phyloP scores from a whole-genome alignment of 257 asterid species.

The Nicotiana sylvestris region DNA sequence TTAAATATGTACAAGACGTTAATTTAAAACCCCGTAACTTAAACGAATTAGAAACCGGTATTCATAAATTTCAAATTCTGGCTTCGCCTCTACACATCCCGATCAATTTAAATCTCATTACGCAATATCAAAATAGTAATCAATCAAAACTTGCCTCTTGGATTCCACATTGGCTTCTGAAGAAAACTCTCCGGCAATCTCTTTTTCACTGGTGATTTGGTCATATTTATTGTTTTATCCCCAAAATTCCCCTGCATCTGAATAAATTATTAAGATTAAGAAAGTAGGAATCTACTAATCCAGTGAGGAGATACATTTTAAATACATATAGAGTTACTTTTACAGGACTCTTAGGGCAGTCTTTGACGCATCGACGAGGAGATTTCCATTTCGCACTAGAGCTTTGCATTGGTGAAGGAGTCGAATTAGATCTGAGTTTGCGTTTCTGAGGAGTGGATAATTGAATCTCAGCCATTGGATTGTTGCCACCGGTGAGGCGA shows the following conservation, averaged over 20 bases:
- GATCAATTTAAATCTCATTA: neutral
- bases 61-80: neutral
- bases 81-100: no score
- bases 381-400: constrained; percentile 47
- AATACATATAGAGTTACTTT: constrained; percentile 27
- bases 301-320: neutral
- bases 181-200: constrained; percentile 29
- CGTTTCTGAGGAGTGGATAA: constrained; percentile 47
- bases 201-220: constrained; percentile 45
- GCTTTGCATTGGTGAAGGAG: constrained; percentile 27
- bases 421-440: constrained; percentile 46
- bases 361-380: constrained; percentile 42
- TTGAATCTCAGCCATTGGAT: constrained; percentile 14
- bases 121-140: neutral
- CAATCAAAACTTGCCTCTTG: constrained; percentile 47
- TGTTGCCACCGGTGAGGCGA: constrained; percentile 9
- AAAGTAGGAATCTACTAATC: neutral
- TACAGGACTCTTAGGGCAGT: constrained; percentile 40
- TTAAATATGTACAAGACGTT: no score
- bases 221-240: constrained; percentile 16
- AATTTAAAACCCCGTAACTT: no score
- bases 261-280: neutral
- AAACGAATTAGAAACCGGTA: no score
- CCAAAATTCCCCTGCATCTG: constrained; percentile 37
- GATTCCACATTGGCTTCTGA: constrained; percentile 62